Evolutionary conservation across 345 rosid genomes (phyloP), one percentile per base, ranked within the genome.

Genomic region (Eucalyptus virginea): DNA sequence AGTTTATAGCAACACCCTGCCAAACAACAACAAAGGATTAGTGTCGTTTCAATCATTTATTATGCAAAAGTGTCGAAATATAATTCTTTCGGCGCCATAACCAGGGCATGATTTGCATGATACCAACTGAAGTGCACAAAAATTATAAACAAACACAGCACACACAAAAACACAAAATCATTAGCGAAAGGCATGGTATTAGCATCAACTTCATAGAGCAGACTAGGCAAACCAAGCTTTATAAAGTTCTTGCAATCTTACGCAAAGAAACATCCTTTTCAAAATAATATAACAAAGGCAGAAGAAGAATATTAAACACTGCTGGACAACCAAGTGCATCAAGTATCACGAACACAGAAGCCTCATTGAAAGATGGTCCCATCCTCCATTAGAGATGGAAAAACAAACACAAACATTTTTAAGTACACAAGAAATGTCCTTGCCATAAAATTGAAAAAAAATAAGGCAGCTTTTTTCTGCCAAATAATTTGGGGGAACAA

Each of bases 1-100:
- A 97, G 91, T 97, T 97, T 72, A 97, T 97, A 1, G 96, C 99
- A 87, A 97, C 98, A 91, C 99, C 99, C 99, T 97, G 94, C 37
- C 40, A 85, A n/a, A 56, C 13, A 50, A 12, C 13, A 50, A 12
- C n/a, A 32, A 58, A 54, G 6, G 47, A 77, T 37, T 37, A 77
- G 28, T 77, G 45, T 4, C 45, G 26, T 77, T 37, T 37, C 47
- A 77, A 77, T 77, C 47, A 77, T 37, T 37, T 37, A 77, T 24
- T 3, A 21, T 11, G 83, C 83, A 77, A 6, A 37, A 77, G 83
- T 11, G 47, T 21, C 30, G 3, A 77, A 77, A 77, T 21, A 40
- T 69, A 18, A 65, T n/a, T 69, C 44, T 69, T 69, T 34, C 8
- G 0, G 16, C 3, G 9, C 28, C 83, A 40, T 9, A 40, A 77